Percentiles rank a stretch among this genome's conserved stretches.
These are phyloP conservation scores for Acer campestre DNA, from an alignment of 345 rosid species.

Conservation along the genomic window DNA sequence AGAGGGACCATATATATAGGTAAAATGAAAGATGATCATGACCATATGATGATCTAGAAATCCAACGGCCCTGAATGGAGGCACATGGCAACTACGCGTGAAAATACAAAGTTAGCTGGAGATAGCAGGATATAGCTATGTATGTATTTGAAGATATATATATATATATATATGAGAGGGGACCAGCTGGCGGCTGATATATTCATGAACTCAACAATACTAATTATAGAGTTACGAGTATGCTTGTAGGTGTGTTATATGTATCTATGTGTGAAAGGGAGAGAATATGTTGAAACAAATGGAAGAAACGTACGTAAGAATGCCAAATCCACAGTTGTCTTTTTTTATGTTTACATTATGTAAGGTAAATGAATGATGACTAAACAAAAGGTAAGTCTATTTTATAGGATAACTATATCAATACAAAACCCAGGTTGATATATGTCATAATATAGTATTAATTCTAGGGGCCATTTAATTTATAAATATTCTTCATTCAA, in stretches of 20 bases:
- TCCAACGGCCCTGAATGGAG: neutral
- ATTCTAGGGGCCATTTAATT: neutral
- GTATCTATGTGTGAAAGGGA: neutral
- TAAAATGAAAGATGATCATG: neutral
- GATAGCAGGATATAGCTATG: neutral
- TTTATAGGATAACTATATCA: neutral
- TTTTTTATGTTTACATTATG: neutral
- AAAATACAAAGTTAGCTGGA: neutral
- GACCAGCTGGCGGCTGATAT: neutral
- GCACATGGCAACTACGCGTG: neutral
- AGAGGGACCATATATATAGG: neutral
- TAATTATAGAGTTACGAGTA: neutral
- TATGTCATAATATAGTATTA: no score
- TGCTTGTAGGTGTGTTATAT: neutral
- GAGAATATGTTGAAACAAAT: neutral
- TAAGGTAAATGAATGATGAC: neutral
- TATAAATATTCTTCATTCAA: neutral
- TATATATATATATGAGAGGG: neutral
- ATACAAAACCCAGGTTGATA: neutral
- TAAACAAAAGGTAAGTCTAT: neutral
- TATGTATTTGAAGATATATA: no score
- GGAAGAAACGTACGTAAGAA: neutral
- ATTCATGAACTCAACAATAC: neutral
- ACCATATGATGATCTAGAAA: neutral
- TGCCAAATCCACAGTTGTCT: neutral